Evolutionary conservation across 2,329 filamentous ascomycete species (phyloP).

Genomic region (Penicillium capsulatum): DNA sequence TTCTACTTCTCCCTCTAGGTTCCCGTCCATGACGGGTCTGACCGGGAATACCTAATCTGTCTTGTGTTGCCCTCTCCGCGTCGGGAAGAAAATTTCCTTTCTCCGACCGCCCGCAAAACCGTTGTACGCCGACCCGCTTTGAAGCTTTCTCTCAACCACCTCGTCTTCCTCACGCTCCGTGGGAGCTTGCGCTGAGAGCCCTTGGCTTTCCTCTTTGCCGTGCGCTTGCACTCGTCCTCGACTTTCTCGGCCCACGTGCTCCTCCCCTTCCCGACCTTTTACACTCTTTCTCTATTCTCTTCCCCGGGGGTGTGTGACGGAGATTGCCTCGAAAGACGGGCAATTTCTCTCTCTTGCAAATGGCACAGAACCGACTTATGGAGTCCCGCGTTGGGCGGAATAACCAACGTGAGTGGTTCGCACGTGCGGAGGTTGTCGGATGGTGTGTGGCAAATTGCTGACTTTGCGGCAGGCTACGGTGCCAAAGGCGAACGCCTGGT

Average conservation of each 20-base stretch:
- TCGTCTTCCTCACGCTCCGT: constrained; percentile 17
- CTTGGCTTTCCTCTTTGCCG: constrained; percentile 3
- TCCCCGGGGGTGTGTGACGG: not conserved
- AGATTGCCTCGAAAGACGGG: not conserved
- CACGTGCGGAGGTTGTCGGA: constrained; percentile 24
- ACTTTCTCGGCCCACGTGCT: constrained; percentile 7
- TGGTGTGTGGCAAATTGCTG: constrained; percentile 10
- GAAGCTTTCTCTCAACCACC: constrained; percentile 13
- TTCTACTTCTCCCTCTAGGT: constrained; percentile 31
- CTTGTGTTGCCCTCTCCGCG: constrained; percentile 9
- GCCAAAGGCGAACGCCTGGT: constrained; percentile 89
- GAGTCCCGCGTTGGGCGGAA: constrained; percentile 46
- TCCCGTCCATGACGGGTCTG: constrained; percentile 45
- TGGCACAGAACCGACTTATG: constrained; percentile 45
- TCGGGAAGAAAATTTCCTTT: constrained; percentile 27
- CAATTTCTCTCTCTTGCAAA: constrained; percentile 25
- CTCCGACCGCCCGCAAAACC: constrained; percentile 29
- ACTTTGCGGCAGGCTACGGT: constrained; percentile 68
- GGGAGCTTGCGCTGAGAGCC: constrained; percentile 19
- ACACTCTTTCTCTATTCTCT: constrained; percentile 12
- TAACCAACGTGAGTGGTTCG: constrained; percentile 47
- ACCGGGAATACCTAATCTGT: constrained; percentile 38
- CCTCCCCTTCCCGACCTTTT: not conserved
- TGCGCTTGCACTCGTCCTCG: constrained; percentile 11
- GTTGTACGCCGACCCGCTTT: constrained; percentile 6